Evolutionary conservation across 2,329 filamentous ascomycete genomes (phyloP), one percentile per base, ranked within the genome.

Genomic region (Cladophialophora yegresii): DNA sequence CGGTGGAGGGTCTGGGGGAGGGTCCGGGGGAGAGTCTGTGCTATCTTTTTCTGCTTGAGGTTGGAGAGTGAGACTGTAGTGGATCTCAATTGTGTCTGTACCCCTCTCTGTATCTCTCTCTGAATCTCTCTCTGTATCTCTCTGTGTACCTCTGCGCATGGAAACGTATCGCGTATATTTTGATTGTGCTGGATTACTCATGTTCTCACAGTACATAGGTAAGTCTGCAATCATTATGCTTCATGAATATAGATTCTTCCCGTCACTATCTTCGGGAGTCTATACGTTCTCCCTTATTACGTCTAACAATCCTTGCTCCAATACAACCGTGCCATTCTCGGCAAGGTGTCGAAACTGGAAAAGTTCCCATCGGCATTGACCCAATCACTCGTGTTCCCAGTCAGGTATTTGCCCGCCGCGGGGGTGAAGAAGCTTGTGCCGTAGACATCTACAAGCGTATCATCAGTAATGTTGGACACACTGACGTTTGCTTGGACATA

Each of bases 401-500:
- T n/a, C 49, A 70, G 54, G 45, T 68, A 69, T 49, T 67, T 63
- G 6, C 22, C 66, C 10, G 67, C 68, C 1, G 66, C 66, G 3
- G 62, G 51, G 2, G 68, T 61, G 58, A 70, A 70, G 63, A 67
- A 70, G 45, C 62, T 65, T 36, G 67, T 68, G 12, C 51, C 68
- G 45, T 70, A 70, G 36, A 70, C 68, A 43, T 70, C 68, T 10
- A 70, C 66, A 8, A 69, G 49, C 2, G 64, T 67, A 8, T 49
- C 43, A 32, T 70, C 64, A n/a, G 57, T 47, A 3, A 62, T 61
- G 55, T 66, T 64, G 6, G 64, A 6, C 47, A 36, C 16, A 64
- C 62, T 13, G 69, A 70, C 20, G 72, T 75, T 75, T n/a, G 71
- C 74, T 62, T 75, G 72, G 16, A 75, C 64, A 54, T 75, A 71